A percentile compares a stretch with the other conserved stretches of the same genome.
phyloP scores from a whole-genome alignment of 345 rosid genomes.

The Anastatica hierochuntica region DNA sequence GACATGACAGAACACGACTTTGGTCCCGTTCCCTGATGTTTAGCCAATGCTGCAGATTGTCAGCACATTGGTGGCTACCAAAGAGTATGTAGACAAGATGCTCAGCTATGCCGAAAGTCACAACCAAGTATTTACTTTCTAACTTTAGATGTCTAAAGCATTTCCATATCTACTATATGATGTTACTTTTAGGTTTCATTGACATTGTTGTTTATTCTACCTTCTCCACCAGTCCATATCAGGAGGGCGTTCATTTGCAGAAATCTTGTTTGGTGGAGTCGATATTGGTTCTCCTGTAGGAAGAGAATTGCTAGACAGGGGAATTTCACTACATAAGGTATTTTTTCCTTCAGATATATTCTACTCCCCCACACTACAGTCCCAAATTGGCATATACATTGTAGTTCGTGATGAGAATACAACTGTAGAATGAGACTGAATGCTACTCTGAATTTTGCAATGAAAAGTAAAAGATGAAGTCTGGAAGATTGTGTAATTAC shows the following conservation, averaged over 20 bases:
- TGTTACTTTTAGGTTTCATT: neutral
- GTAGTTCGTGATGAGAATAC: slow-evolving; percentile 5
- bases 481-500: neutral
- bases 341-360: slow-evolving; percentile 5
- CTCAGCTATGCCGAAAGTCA: slow-evolving; percentile 73
- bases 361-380: slow-evolving; percentile 5
- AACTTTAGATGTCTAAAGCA: slow-evolving; percentile 8
- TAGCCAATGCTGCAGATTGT: slow-evolving; percentile 50
- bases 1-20: slow-evolving; percentile 8
- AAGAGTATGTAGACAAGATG: slow-evolving; percentile 71
- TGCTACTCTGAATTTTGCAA: neutral
- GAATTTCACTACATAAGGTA: slow-evolving; percentile 71
- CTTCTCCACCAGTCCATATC: slow-evolving; percentile 61
- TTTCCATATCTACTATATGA: slow-evolving; percentile 7
- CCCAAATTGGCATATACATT: slow-evolving; percentile 3
- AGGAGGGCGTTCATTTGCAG: slow-evolving; percentile 89
- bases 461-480: slow-evolving; percentile 1
- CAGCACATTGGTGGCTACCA: slow-evolving; percentile 56
- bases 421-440: slow-evolving; percentile 1
- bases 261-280: slow-evolving; percentile 60
- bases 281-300: slow-evolving; percentile 40
- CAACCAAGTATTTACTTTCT: slow-evolving; percentile 51
- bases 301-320: slow-evolving; percentile 41
- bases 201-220: slow-evolving; percentile 7
- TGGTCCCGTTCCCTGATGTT: slow-evolving; percentile 18